Evolutionary conservation across 1,284 basidiomycete genomes (phyloP).

Genomic region (Sparassis latifolia): DNA sequence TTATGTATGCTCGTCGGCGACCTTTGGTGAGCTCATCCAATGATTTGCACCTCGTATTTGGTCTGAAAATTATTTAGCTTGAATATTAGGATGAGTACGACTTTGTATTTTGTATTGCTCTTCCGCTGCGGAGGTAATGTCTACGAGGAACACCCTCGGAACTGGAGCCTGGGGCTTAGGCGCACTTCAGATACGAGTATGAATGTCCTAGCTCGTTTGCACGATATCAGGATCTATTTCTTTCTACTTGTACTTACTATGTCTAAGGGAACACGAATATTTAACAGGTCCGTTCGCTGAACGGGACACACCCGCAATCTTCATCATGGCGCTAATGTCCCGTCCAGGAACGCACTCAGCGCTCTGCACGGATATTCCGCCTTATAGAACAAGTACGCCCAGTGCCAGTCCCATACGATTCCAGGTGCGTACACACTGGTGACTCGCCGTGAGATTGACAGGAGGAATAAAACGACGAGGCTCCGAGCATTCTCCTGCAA

Average conservation of each 20-base stretch:
- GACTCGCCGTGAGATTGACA: conserved; percentile 30
- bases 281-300: conserved; percentile 10
- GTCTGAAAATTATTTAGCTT: too few relatives aligned
- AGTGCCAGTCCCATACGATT: conserved; percentile 15
- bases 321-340: conserved; percentile 15
- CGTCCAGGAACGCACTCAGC: conserved; percentile 14
- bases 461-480: conserved; percentile 42
- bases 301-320: conserved; percentile 17
- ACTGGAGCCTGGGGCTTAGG: too few relatives aligned
- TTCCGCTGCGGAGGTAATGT: conserved; percentile 15
- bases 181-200: too few relatives aligned
- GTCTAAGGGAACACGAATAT: too few relatives aligned
- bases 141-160: not conserved
- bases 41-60: too few relatives aligned
- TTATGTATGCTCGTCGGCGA: too few relatives aligned
- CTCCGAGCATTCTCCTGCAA: conserved; percentile 51
- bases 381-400: conserved; percentile 20
- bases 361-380: conserved; percentile 19
- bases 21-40: too few relatives aligned
- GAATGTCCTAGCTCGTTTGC: too few relatives aligned
- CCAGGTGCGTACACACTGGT: conserved; percentile 8
- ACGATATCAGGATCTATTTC: too few relatives aligned
- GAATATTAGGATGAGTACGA: too few relatives aligned
- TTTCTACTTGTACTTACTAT: too few relatives aligned
- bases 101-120: conserved; percentile 9